Base-by-base conservation (phyloP, 2,329 filamentous ascomycete genomes). In the Zelopaecilomyces penicillatus region DNA sequence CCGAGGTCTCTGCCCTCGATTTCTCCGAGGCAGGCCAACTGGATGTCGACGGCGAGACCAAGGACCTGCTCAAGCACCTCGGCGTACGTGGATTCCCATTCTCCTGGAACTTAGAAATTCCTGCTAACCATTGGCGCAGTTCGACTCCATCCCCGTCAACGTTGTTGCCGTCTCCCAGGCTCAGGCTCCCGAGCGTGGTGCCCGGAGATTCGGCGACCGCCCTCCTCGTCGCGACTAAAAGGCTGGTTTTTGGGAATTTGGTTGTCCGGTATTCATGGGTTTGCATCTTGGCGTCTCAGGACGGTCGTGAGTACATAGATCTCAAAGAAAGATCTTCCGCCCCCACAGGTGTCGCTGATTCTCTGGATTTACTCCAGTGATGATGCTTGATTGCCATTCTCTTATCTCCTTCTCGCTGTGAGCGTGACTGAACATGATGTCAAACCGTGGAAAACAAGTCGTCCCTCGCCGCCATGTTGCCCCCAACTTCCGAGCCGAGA, bases 11-110 rank as follows among this genome's bases (percentile, higher is more conserved):
- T 51, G 93, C 93, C 67, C 86, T 98, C 69, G 93, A 98, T 81
- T 95, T 96, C 78, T 88, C 80, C 69, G 93, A 97, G 78, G 85
- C 76, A 67, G 93, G 93, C 65, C 84, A 90, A 73, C 81, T 98
- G 63, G 91, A 97, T 63, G 86, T 95, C 66, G 93, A 98, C 70
- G 74, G 80, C 71, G 93, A 98, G 78, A 98, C 93, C 71, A 97
- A 96, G 85, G 93, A 97, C 67, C 79, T 98, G 63, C 82, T 98
- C 68, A 98, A 98, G 87, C 87, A 85, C 80, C 81, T 98, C 64
- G 93, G 93, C 73, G 90, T 96, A 91, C 64, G 90, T 90, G 19
- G 19, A 63, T 35, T 37, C 7, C 10, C 10, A 29, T 3, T 39
- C 27, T 35, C 3, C 19, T 4, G 12, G 19, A 12, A 33, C 3